Evolutionary conservation across 768 basidiomycete species (phyloP), one percentile per base, ranked within the genome.

Genomic region (Phaeotremella fagi): DNA sequence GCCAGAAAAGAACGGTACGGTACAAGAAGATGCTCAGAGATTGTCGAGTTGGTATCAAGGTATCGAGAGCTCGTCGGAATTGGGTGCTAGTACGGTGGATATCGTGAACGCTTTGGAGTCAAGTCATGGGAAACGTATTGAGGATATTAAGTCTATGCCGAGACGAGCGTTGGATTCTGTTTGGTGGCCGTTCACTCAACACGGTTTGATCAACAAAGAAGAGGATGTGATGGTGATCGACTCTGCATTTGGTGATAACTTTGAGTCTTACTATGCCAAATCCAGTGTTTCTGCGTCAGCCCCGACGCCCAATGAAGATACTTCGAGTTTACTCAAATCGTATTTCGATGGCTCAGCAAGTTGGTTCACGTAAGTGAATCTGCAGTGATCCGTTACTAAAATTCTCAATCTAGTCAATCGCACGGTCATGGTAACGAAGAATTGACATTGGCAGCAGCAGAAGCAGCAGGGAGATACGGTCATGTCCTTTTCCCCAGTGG

Each of bases 131-230:
- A 63, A 71, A n/a, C 80, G 94, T 4, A 72, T 95, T n/a, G 68
- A 79, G 11, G 82, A 86, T 37, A 81, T 98, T 6, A 80, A 83
- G 45, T 80, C 85, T 0, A 89, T 94, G 83, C 82, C 89, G 2
- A 77, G 77, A 9, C 81, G 91, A 31, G 85, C 90, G 0, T 77
- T 87, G 38, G 80, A 90, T 48, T 79, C 79, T 1, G 79, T 95
- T 41, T 98, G 94, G 94, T 98, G 91, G 90, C 94, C 94, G 0
- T 98, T 98, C 69, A 89, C 90, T 1, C 94, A 98, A 69, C 94
- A 98, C 59, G 73, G 69, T 2, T 23, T 74, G 42, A 70, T 89
- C 42, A 80, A 82, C 55, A 77, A 78, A 45, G 82, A 84, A 48
- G 72, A 82, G 36, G 85, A 91, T 61, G 85, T 97, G 26, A 88